Evolutionary conservation across 345 rosid genomes (phyloP).

Genomic region (Salix viminalis): DNA sequence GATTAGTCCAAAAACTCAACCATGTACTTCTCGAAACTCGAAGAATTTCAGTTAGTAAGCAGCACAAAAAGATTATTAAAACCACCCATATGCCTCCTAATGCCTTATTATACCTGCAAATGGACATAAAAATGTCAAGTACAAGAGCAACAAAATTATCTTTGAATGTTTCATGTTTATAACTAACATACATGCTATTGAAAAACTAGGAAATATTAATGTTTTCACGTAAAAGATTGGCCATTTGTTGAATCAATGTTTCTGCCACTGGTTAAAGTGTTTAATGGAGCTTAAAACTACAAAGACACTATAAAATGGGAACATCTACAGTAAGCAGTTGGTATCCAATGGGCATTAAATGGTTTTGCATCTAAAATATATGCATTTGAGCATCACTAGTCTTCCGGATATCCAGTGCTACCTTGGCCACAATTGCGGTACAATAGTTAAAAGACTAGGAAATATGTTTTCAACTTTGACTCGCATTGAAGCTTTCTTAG

Average conservation of each 20-base stretch:
- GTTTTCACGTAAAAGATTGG: not conserved
- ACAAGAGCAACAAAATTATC: not conserved
- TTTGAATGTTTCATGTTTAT: not conserved
- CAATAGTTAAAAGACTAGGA: not conserved
- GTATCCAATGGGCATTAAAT: not conserved
- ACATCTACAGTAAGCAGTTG: not conserved
- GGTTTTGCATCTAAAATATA: not conserved
- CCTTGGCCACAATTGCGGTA: not conserved
- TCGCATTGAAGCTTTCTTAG: not conserved
- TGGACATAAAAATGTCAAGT: not conserved
- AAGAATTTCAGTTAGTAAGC: constrained; percentile 65
- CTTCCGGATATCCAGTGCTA: not conserved
- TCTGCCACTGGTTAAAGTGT: not conserved
- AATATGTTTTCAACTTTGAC: not conserved
- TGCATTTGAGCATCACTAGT: not conserved
- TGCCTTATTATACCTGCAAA: constrained; percentile 78
- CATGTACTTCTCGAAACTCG: constrained; percentile 93
- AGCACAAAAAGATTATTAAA: constrained; percentile 61
- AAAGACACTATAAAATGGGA: not conserved
- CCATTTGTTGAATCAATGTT: not conserved
- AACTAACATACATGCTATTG: too few relatives aligned
- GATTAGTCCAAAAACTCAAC: constrained; percentile 96
- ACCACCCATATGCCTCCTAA: constrained; percentile 94
- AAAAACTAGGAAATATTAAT: not conserved
- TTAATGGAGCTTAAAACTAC: not conserved